Base-by-base conservation (phyloP, 1,139 yeast genomes). In the Kurtzmaniella quercitrusa region DNA sequence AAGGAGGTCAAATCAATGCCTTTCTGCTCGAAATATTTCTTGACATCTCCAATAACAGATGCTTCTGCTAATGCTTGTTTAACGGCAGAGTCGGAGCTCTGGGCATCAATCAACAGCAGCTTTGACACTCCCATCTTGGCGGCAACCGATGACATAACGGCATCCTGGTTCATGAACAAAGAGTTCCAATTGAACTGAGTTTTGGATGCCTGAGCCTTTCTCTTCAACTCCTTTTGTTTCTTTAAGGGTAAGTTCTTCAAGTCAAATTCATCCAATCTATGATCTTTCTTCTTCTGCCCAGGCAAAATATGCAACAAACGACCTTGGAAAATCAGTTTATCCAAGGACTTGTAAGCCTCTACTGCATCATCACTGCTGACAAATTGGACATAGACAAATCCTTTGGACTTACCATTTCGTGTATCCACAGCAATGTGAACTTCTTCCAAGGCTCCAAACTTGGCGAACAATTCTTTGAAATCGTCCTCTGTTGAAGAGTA, bases 51-150 rank as follows among this genome's bases (percentile, higher is more conserved):
- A 57, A 93, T 84, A 18, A 91, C 96, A 58, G 90, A 93, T 1
- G 98, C 95, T 68, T 93, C 99, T 0, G 99, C 98, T 51, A 93
- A 76, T 0, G 98, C 98, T 63, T 91, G 98, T 58, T 90, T 89
- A n/a, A 93, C 98, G 1, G 96, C 97, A 42, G 96, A 86, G 51
- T 77, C 83, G 4, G 96, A 78, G 52, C 83, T 86, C 54, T 88
- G 85, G 1, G 96, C 95, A 61, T 93, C 94, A 48, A 93, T 78
- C 56, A 93, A 75, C 48, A 89, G 90, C 2, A 94, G 74, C 60
- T 93, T 94, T 25, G 82, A 63, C 42, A 94, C 74, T 5, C 98
- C 98, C 66, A 94, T 67, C 54, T 84, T 84, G 15, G 79, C 65
- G 0, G 98, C 97, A 37, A 91, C 95, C 40, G 95, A 84, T 42